Evolutionary conservation across 495 filamentous ascomycete genomes (phyloP).

Genomic region (Xylona heveae): DNA sequence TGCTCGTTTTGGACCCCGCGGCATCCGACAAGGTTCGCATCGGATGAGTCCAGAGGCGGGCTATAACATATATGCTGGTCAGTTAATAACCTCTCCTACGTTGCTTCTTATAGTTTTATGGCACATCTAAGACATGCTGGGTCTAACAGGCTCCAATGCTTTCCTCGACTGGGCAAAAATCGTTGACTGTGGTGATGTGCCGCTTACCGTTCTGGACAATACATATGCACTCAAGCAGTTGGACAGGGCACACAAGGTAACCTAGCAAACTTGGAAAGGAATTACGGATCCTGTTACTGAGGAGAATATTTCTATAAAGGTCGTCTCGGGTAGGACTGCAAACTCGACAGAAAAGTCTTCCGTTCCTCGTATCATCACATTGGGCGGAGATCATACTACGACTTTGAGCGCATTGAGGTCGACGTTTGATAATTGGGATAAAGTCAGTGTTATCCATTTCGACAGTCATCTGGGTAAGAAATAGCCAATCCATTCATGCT

Average conservation of each 20-base stretch:
- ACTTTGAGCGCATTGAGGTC: conserved; percentile 25
- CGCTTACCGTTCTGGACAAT: conserved; percentile 29
- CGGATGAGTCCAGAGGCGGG: not conserved
- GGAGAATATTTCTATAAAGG: conserved; percentile 1
- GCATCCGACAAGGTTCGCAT: conserved; percentile 23
- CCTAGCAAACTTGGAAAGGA: too few species aligned
- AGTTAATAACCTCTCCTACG: not conserved
- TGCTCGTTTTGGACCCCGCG: conserved; percentile 25
- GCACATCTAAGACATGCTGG: conserved; percentile 5
- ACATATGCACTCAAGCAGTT: conserved; percentile 25
- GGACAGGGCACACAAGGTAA: conserved; percentile 1
- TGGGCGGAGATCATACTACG: conserved; percentile 31
- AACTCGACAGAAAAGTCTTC: not conserved
- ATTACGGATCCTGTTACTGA: not conserved
- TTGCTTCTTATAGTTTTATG: conserved; percentile 4
- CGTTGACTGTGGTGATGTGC: conserved; percentile 30
- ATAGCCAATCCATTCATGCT: not conserved
- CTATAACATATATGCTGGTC: conserved; percentile 12
- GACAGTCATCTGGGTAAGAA: conserved; percentile 24
- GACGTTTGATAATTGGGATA: conserved; percentile 20
- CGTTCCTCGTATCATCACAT: conserved; percentile 23
- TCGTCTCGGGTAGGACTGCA: conserved; percentile 11
- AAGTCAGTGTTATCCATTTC: conserved; percentile 31
- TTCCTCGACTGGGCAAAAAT: conserved; percentile 26
- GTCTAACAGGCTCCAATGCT: conserved; percentile 12